Percentiles rank a stretch among this genome's conserved stretches.
phyloP scores from a whole-genome alignment of 176 grass and related monocot species.

The Hordeum vulgare region MorexV3_pseudomolecules_assembly NC_058520.1:559195810-559196309 shows the following conservation, averaged over 20 bases:
- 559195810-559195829: background rate
- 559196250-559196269: too few species aligned
- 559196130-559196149: too few species aligned
- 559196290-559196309: too few species aligned
- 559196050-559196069: too few species aligned
- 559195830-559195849: background rate
- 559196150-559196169: fast-evolving
- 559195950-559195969: background rate
- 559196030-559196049: background rate
- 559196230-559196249: too few species aligned
- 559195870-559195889: background rate
- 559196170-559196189: too few species aligned
- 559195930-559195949: background rate
- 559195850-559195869: background rate
- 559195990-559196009: background rate
- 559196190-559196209: fast-evolving
- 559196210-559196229: too few species aligned
- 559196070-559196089: too few species aligned
- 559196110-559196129: too few species aligned
- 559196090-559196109: too few species aligned
- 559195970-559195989: background rate
- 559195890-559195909: background rate
- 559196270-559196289: too few species aligned
- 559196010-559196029: background rate
- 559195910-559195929: background rate